Base-by-base conservation (phyloP, 2,329 filamentous ascomycete genomes). In the Dactylonectria estremocensis region DNA sequence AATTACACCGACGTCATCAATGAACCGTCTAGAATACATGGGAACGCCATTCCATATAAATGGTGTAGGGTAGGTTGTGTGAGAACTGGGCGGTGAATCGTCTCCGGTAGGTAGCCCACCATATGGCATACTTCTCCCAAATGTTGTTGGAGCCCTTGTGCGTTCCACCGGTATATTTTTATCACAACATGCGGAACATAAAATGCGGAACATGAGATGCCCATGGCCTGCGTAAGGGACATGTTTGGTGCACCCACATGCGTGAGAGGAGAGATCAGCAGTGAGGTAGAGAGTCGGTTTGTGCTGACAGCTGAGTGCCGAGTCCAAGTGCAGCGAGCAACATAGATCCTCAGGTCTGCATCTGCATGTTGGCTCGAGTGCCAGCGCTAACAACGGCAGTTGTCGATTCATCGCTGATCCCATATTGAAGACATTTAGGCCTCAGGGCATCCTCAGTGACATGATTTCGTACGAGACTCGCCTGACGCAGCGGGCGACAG, bases 391-490 rank as follows among this genome's bases (percentile, higher is more conserved):
- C 22, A 50, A 48, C 31, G 11, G 60, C 46, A 57, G 37, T 54
- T 35, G 33, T 31, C 31, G 63, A 56, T 53, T 49, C 24, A 57
- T 64, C 45, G 7, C 61, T 55, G 35, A 61, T 31, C 33, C 63
- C 54, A 69, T 49, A 24, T 48, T 40, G 37, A 37, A 59, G 69
- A 31, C 20, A 45, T 64, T 54, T 33, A 53, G 6, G 46, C 31
- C 20, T 31, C 50, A 22, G 16, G 43, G 35, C 35, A 22, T 64
- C n/a, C 50, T 35, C 28, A 24, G 68, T 72, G 68, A 66, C 61
- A 61, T 58, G 69, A 75, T 72, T 65, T 54, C 11, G 16, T 45
- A 35, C 3, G 14, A 63, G 43, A 48, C 68, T 75, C 73, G 61
- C 55, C 62, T 72, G 71, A 74, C 53, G 45, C n/a, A 54, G 56